Conservation (phyloP, 768 basidiomycete species). For the Suillus subaureus region DNA sequence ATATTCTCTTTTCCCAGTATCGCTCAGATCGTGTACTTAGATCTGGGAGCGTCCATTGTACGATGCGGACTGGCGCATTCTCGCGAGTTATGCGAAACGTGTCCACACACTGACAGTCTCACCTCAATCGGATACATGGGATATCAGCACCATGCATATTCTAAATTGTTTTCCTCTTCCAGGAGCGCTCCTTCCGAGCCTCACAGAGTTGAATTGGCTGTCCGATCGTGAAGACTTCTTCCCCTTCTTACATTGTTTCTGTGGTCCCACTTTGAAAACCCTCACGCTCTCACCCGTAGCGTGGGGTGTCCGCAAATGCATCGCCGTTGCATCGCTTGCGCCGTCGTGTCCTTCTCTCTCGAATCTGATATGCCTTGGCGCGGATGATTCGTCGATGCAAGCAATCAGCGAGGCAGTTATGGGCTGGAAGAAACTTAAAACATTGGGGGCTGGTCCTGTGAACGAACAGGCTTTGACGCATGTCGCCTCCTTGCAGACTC, state of each 20-base stretch:
- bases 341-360: not conserved
- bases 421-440: not conserved
- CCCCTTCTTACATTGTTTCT: slow-evolving; percentile 1
- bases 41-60: not conserved
- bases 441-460: not conserved
- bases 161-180: not conserved
- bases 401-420: not conserved
- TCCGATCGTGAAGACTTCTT: not conserved
- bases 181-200: slow-evolving; percentile 25
- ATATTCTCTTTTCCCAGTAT: not conserved
- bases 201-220: slow-evolving; percentile 24
- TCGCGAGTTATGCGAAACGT: not conserved
- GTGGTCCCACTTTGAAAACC: not conserved
- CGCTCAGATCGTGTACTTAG: not conserved
- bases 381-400: not conserved
- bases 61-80: slow-evolving; percentile 2
- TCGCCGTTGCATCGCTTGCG: not conserved
- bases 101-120: not conserved
- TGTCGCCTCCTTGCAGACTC: not conserved
- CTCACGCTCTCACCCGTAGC: not conserved
- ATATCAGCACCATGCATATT: not conserved
- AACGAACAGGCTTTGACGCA: not conserved
- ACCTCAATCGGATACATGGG: not conserved
- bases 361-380: not conserved
- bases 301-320: not conserved